Evolutionary conservation across 495 filamentous ascomycete species (phyloP).

Genomic region (Aspergillus hancockii): DNA sequence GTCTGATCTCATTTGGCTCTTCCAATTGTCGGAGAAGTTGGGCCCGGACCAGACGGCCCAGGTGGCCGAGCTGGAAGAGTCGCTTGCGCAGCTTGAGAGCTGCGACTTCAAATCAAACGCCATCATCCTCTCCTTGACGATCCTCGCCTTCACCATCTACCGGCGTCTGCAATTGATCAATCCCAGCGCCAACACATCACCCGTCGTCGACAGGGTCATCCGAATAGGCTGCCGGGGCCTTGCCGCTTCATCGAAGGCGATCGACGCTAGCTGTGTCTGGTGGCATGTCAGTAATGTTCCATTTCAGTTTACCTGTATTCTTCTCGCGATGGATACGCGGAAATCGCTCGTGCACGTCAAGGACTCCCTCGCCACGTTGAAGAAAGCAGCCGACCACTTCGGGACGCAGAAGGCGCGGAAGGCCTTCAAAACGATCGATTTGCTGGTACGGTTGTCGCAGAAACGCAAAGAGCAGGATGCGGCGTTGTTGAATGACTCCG

Average conservation of each 20-base stretch:
- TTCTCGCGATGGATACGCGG: conserved; percentile 34
- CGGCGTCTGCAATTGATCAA: conserved; percentile 15
- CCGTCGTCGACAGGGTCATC: conserved; percentile 14
- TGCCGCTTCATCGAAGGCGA: background rate
- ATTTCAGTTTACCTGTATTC: conserved; percentile 42
- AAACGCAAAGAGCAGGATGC: conserved; percentile 9
- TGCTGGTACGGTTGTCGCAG: background rate
- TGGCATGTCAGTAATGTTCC: conserved; percentile 41
- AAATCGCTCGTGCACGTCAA: background rate
- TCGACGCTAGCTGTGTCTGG: conserved; percentile 28
- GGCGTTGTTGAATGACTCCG: background rate
- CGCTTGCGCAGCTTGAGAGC: background rate
- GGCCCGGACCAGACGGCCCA: conserved; percentile 10
- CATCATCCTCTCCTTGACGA: background rate
- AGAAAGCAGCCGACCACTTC: conserved; percentile 1
- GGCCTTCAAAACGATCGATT: background rate
- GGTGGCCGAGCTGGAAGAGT: conserved; percentile 13
- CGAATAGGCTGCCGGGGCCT: background rate
- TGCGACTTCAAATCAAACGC: conserved; percentile 6
- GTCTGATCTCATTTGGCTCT: conserved; percentile 11
- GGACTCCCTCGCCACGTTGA: conserved; percentile 1
- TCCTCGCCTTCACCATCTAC: conserved; percentile 6
- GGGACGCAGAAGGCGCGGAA: background rate
- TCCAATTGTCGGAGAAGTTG: conserved; percentile 15
- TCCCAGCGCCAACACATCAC: background rate